phyloP scores from a whole-genome alignment of 306 rosid species.

The Medicago ruthenica region DNA sequence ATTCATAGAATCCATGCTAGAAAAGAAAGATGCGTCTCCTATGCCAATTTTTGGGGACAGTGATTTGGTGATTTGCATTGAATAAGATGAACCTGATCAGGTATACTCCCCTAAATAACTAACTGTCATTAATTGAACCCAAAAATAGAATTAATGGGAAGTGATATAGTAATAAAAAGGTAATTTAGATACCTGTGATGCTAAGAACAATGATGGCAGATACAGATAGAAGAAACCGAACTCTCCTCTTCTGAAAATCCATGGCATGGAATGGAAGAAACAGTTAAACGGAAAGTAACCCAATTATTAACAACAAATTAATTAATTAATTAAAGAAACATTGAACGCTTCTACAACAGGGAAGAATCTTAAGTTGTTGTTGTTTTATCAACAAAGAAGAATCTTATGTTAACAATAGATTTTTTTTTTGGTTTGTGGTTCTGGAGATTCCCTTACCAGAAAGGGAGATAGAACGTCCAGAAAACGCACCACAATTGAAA shows the following conservation, averaged over 20 bases:
- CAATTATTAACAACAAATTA: not conserved
- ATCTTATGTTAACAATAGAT: not conserved
- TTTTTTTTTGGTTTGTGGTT: conserved; percentile 36
- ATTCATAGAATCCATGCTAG: conserved; percentile 4
- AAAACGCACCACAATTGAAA: not conserved
- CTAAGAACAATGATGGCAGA: conserved; percentile 68
- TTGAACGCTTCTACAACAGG: conserved; percentile 28
- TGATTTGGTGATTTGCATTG: not conserved
- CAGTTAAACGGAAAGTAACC: conserved; percentile 35
- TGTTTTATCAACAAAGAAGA: no score
- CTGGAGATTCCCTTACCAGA: not conserved
- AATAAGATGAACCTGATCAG: not conserved
- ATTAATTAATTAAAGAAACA: conserved; percentile 15
- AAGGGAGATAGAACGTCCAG: not conserved
- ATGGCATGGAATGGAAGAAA: conserved; percentile 52
- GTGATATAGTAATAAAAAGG: no score
- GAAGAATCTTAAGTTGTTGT: conserved; percentile 43
- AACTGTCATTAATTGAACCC: conserved; percentile 9
- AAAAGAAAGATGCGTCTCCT: not conserved
- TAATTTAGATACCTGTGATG: conserved; percentile 72
- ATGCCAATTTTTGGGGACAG: not conserved
- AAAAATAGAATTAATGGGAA: no score
- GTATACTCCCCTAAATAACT: conserved; percentile 5
- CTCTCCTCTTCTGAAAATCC: conserved; percentile 69
- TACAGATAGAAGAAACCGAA: conserved; percentile 53